Evolutionary conservation across 2,329 filamentous ascomycete species (phyloP).

Genomic region (Metarhizium guizhouense): DNA sequence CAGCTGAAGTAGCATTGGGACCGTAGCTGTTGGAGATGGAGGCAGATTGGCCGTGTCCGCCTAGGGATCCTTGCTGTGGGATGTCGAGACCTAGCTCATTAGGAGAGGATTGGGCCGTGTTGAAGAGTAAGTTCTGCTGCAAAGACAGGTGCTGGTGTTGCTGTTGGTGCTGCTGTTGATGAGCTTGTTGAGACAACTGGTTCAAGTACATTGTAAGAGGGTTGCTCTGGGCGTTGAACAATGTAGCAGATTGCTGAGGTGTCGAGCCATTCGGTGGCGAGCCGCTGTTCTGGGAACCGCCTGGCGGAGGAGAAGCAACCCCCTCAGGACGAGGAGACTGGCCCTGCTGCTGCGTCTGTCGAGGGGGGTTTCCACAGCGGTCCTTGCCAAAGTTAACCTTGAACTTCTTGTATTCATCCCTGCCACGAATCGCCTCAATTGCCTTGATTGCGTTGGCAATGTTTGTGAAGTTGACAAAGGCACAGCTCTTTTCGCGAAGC

Average conservation of each 20-base stretch:
- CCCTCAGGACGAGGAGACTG: conserved; percentile 60
- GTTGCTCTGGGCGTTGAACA: conserved; percentile 78
- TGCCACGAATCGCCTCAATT: conserved; percentile 88
- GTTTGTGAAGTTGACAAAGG: conserved; percentile 99
- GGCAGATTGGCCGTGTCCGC: conserved; percentile 55
- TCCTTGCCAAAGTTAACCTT: conserved; percentile 99
- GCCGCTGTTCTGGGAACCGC: conserved; percentile 51
- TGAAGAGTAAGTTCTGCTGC: conserved; percentile 76
- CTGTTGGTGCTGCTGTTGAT: conserved; percentile 55
- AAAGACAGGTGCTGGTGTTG: conserved; percentile 66
- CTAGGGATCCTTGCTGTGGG: conserved; percentile 51
- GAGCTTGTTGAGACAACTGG: conserved; percentile 65
- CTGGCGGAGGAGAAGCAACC: conserved; percentile 46
- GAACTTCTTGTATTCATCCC: conserved; percentile 96
- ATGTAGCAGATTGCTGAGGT: conserved; percentile 57
- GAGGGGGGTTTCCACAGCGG: conserved; percentile 89
- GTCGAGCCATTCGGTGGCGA: conserved; percentile 45
- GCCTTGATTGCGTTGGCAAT: conserved; percentile 99
- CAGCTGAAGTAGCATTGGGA: conserved; percentile 40
- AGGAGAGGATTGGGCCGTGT: conserved; percentile 54
- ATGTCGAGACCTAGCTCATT: conserved; percentile 50
- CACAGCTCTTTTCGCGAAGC: conserved; percentile 95
- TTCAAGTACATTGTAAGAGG: conserved; percentile 89
- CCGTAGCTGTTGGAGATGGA: conserved; percentile 58
- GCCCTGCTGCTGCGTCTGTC: conserved; percentile 58